Conservation (phyloP, 1,284 basidiomycete species). For the Xerocomus amazonicus region DNA sequence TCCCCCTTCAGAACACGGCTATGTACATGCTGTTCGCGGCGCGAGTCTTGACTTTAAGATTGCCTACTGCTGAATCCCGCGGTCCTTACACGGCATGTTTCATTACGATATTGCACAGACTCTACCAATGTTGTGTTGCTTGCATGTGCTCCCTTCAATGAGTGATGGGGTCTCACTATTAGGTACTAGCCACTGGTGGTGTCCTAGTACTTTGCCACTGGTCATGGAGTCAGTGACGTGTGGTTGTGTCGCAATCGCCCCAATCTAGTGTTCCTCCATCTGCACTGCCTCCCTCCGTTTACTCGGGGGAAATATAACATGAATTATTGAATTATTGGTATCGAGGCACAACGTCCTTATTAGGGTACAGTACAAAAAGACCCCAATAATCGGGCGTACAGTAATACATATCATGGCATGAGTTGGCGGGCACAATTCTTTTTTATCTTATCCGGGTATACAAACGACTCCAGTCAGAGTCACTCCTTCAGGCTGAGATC, state of each 20-base stretch:
- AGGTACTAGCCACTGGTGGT: too few relatives aligned
- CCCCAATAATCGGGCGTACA: neutral
- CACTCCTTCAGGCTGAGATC: slow-evolving; percentile 23
- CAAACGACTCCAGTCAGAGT: neutral
- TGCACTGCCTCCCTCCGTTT: neutral
- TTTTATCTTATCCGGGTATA: neutral
- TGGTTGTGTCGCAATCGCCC: neutral
- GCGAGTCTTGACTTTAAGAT: slow-evolving; percentile 35
- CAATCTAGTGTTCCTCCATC: neutral
- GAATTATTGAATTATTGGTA: too few relatives aligned
- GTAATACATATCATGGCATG: neutral
- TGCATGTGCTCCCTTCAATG: neutral
- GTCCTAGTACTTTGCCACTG: too few relatives aligned
- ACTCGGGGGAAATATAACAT: neutral
- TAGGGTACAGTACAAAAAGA: neutral
- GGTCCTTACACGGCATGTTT: neutral
- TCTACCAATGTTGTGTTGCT: neutral
- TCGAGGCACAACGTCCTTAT: neutral
- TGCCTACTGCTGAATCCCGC: slow-evolving; percentile 21
- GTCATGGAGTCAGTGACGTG: neutral
- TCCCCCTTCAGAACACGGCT: slow-evolving; percentile 43
- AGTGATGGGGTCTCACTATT: neutral
- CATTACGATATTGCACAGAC: neutral
- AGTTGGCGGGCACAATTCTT: neutral
- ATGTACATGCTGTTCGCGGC: slow-evolving; percentile 44